Evolutionary conservation across 2,329 filamentous ascomycete species (phyloP).

Genomic region (Mycosphaerella sp.): DNA sequence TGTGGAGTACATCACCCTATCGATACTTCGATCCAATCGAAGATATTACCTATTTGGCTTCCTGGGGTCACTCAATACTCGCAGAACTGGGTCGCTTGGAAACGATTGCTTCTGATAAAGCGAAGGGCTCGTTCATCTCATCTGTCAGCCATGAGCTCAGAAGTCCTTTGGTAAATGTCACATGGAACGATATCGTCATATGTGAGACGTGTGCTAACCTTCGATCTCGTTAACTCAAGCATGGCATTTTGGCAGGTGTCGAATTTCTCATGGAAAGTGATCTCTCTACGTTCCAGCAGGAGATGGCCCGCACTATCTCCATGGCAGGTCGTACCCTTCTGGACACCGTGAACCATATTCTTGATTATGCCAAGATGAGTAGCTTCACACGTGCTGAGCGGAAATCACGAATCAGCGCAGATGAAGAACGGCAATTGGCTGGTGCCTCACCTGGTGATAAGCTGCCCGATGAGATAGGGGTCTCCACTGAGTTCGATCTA

Average conservation of each 20-base stretch:
- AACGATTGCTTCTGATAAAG: slow-evolving; percentile 38
- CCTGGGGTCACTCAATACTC: slow-evolving; percentile 38
- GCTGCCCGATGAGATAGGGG: slow-evolving; percentile 12
- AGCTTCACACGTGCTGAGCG: slow-evolving; percentile 19
- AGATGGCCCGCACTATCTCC: slow-evolving; percentile 44
- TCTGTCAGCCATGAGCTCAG: slow-evolving; percentile 26
- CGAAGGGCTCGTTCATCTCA: slow-evolving; percentile 48
- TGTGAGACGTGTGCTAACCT: no score
- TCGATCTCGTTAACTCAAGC: slow-evolving; percentile 33
- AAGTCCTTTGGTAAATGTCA: slow-evolving; percentile 29
- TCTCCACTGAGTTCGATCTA: slow-evolving; percentile 19
- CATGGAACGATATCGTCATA: slow-evolving; percentile 44
- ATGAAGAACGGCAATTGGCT: neutral
- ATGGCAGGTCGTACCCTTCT: slow-evolving; percentile 46
- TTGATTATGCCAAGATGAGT: slow-evolving; percentile 43
- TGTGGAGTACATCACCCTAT: slow-evolving; percentile 35
- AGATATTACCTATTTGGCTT: slow-evolving; percentile 35
- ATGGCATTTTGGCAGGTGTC: slow-evolving; percentile 42
- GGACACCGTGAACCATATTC: slow-evolving; percentile 42
- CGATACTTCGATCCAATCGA: slow-evolving; percentile 33
- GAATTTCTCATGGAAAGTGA: slow-evolving; percentile 46
- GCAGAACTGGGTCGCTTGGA: slow-evolving; percentile 36
- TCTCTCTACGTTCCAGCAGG: slow-evolving; percentile 37
- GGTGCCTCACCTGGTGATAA: neutral
- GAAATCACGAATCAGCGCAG: slow-evolving; percentile 2